phyloP scores from a whole-genome alignment of 768 basidiomycete genomes.

The Tubosaeta sp. region DNA sequence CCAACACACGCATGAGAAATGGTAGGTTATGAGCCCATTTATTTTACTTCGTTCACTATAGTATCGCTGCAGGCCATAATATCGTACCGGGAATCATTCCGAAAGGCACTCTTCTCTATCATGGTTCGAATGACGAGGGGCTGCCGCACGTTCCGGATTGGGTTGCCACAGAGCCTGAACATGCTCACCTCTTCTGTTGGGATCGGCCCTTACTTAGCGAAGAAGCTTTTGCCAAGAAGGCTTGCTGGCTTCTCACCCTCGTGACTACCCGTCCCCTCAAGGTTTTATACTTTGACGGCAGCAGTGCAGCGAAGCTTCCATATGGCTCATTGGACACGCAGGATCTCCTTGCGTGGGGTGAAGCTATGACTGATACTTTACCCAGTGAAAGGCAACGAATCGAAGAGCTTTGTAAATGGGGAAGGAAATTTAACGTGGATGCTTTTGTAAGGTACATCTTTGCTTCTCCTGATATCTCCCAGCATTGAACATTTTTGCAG shows the following conservation, averaged over 20 bases:
- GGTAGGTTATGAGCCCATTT: neutral
- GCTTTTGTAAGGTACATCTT: neutral
- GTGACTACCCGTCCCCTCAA: neutral
- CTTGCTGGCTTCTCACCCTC: neutral
- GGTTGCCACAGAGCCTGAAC: neutral
- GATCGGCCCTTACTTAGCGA: neutral
- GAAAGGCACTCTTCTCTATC: neutral
- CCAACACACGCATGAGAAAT: neutral
- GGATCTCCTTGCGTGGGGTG: neutral
- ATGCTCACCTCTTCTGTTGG: no score
- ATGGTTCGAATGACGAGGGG: neutral
- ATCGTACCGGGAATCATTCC: neutral
- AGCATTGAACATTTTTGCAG: neutral
- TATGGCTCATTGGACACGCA: neutral
- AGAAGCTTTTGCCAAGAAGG: neutral
- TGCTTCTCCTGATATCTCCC: neutral
- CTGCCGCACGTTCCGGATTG: neutral
- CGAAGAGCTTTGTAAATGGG: neutral
- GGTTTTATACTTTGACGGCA: neutral
- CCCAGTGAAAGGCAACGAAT: neutral
- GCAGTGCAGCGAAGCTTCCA: neutral
- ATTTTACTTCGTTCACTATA: no score
- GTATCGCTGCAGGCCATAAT: neutral
- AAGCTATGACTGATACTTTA: neutral
- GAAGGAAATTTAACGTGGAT: neutral